Percentiles rank a stretch among this genome's conserved stretches.
phyloP scores from a whole-genome alignment of 352 stramenopile species.

The Phytopythium vexans region DNA sequence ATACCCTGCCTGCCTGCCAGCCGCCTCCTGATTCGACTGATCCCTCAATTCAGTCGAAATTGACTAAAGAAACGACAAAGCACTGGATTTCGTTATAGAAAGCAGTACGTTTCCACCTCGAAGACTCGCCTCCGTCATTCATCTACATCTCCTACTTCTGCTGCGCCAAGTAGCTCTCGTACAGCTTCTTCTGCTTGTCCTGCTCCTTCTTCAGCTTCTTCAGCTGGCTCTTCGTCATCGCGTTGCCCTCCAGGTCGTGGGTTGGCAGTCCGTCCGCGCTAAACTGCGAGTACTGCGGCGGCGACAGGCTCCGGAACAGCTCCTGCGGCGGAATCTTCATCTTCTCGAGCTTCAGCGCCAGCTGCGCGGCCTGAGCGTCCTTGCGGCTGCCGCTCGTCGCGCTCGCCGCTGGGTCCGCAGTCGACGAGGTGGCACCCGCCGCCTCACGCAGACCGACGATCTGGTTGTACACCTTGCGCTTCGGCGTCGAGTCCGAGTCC shows the following conservation, averaged over 20 bases:
- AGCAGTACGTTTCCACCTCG: background rate
- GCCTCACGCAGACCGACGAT: slow-evolving; percentile 94
- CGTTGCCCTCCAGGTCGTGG: slow-evolving; percentile 51
- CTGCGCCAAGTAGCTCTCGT: slow-evolving; percentile 57
- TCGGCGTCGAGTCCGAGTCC: slow-evolving; percentile 92
- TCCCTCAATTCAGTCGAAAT: too few relatives aligned
- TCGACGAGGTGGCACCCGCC: slow-evolving; percentile 33
- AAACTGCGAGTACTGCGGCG: slow-evolving; percentile 69
- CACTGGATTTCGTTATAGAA: too few relatives aligned
- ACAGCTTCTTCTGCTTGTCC: slow-evolving; percentile 87
- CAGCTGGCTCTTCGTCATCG: slow-evolving; percentile 74
- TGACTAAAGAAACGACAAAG: too few relatives aligned
- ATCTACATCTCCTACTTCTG: slow-evolving; percentile 5
- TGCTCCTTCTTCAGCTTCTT: slow-evolving; percentile 90
- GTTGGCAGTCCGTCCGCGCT: slow-evolving; percentile 73
- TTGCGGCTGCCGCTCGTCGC: slow-evolving; percentile 68
- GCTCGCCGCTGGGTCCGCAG: slow-evolving; percentile 9
- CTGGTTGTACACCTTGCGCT: slow-evolving; percentile 95
- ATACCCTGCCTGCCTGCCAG: too few relatives aligned
- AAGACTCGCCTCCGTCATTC: slow-evolving; percentile 9
- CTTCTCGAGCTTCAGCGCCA: slow-evolving; percentile 91
- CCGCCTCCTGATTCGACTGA: too few relatives aligned
- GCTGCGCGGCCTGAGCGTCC: slow-evolving; percentile 76
- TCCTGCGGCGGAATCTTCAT: slow-evolving; percentile 87
- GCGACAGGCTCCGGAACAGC: slow-evolving; percentile 68